phyloP scores from a whole-genome alignment of 176 grass and related monocot species.

The bread wheat (Triticum aestivum) region IWGSC_CS_RefSeq_v2.1 NC_057798.1:791863655-791864154 shows the following conservation, averaged over 20 bases:
- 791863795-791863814: conserved; percentile 28
- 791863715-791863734: conserved; percentile 55
- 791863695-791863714: conserved; percentile 52
- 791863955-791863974: conserved; percentile 63
- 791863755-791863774: conserved; percentile 17
- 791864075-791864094: conserved; percentile 44
- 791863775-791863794: conserved; percentile 9
- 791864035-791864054: conserved; percentile 39
- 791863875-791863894: conserved; percentile 44
- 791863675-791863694: conserved; percentile 44
- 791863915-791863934: conserved; percentile 44
- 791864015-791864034: conserved; percentile 41
- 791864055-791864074: background rate
- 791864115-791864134: conserved; percentile 52
- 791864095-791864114: conserved; percentile 50
- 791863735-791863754: conserved; percentile 27
- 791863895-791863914: conserved; percentile 53
- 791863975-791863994: conserved; percentile 36
- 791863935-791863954: conserved; percentile 50
- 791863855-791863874: conserved; percentile 28
- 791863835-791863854: conserved; percentile 44
- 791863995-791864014: conserved; percentile 42
- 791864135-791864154: conserved; percentile 50
- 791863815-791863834: conserved; percentile 26
- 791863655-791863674: conserved; percentile 48